Conservation (phyloP, 768 basidiomycete species). For the Hirschioporus abietinus region DNA sequence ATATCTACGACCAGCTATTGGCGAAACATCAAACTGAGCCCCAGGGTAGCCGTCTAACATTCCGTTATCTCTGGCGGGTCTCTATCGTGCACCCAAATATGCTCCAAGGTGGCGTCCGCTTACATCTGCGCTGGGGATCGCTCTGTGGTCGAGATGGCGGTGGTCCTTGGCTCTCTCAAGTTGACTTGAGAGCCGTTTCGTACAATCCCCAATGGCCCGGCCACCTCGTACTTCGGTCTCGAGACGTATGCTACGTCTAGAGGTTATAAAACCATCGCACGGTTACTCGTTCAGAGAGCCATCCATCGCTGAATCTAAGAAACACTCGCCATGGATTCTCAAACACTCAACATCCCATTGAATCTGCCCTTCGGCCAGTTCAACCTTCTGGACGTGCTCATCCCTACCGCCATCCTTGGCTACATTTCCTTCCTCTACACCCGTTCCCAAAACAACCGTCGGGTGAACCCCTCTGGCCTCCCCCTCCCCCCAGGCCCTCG, state of each 20-base stretch:
- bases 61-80: too few relatives aligned
- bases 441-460: constrained; percentile 8
- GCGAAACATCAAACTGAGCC: too few relatives aligned
- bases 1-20: too few relatives aligned
- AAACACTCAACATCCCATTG: background rate
- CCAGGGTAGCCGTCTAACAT: too few relatives aligned
- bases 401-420: constrained; percentile 12
- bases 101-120: too few relatives aligned
- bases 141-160: background rate
- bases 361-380: background rate
- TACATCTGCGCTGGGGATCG: background rate
- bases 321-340: background rate
- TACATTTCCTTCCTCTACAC: constrained; percentile 11
- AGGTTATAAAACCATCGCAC: background rate
- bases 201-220: background rate
- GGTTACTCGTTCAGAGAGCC: background rate
- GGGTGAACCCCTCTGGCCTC: constrained; percentile 8
- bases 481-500: constrained; percentile 20
- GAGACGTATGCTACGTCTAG: background rate
- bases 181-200: background rate
- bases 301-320: background rate
- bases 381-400: constrained; percentile 8
- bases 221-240: background rate
- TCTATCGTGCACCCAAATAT: too few relatives aligned
- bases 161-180: background rate